Evolutionary conservation across 768 basidiomycete genomes (phyloP).

Genomic region (Mycena alexandri): DNA sequence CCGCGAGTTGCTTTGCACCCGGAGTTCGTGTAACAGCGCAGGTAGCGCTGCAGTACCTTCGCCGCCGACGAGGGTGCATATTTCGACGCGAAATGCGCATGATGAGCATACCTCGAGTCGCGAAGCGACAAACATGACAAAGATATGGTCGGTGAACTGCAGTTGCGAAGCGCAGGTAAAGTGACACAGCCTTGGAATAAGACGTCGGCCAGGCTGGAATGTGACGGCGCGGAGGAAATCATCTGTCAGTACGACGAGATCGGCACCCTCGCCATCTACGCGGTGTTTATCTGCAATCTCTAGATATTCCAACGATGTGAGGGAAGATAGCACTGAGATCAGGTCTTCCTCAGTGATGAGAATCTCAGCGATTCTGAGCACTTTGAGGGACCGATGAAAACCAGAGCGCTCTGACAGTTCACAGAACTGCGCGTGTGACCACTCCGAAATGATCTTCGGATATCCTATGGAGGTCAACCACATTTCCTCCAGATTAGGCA

Average conservation of each 20-base stretch:
- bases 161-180: neutral
- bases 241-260: neutral
- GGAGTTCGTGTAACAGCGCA: neutral
- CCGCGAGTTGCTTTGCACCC: neutral
- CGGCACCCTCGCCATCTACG: neutral
- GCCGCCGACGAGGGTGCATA: neutral
- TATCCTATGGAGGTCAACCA: neutral
- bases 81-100: neutral
- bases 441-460: neutral
- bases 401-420: constrained; percentile 4
- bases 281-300: neutral
- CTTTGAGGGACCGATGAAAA: constrained; percentile 7
- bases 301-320: neutral
- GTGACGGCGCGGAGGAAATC: neutral
- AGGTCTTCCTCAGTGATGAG: neutral
- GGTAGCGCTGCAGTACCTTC: neutral
- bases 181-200: neutral
- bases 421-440: constrained; percentile 3
- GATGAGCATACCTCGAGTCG: neutral
- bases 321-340: neutral
- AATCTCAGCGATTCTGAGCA: neutral
- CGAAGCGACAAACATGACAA: constrained; percentile 5
- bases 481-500: constrained; percentile 3
- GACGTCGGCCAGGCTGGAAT: neutral
- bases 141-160: neutral